A percentile compares a stretch with the other conserved stretches of the same genome.
These are phyloP conservation scores for Coffea humblotiana DNA, from an alignment of 305 asterid species.

Conservation along the genomic window DNA sequence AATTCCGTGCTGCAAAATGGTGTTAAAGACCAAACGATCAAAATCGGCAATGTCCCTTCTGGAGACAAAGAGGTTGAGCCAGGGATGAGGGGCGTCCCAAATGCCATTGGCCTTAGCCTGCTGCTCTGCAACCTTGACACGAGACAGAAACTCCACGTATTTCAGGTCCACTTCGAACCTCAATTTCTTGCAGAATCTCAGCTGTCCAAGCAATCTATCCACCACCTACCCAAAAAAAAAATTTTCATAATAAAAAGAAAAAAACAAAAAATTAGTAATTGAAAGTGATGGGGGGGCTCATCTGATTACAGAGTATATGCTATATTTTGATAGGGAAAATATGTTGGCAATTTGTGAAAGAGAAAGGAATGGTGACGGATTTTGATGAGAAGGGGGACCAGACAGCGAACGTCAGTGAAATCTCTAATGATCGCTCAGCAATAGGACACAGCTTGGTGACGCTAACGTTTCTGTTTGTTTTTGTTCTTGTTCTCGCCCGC, in stretches of 20 bases:
- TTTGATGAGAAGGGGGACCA: constrained; percentile 29
- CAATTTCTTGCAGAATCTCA: constrained; percentile 36
- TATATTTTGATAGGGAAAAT: background rate
- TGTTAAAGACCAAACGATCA: constrained; percentile 67
- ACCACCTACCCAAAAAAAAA: constrained; percentile 31
- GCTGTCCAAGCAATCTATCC: constrained; percentile 43
- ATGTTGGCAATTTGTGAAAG: constrained; percentile 16
- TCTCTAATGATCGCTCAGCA: constrained; percentile 29
- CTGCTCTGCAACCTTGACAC: constrained; percentile 72
- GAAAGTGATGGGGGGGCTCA: constrained; percentile 15
- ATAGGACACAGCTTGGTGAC: constrained; percentile 38
- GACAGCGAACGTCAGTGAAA: constrained; percentile 27
- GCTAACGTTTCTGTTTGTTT: constrained; percentile 38
- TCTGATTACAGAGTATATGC: too few relatives aligned
- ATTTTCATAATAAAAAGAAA: background rate
- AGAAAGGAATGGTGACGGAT: constrained; percentile 12
- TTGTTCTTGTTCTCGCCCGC: constrained; percentile 17
- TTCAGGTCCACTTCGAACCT: constrained; percentile 46
- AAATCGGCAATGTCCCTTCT: constrained; percentile 57
- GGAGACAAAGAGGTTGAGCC: constrained; percentile 89
- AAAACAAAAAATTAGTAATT: background rate
- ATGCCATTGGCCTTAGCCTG: constrained; percentile 69
- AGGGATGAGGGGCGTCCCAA: constrained; percentile 96
- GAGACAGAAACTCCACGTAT: constrained; percentile 61
- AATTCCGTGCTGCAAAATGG: constrained; percentile 71